phyloP scores from a whole-genome alignment of 2,329 filamentous ascomycete genomes.

The Phaeosphaeriaceae sp. region DNA sequence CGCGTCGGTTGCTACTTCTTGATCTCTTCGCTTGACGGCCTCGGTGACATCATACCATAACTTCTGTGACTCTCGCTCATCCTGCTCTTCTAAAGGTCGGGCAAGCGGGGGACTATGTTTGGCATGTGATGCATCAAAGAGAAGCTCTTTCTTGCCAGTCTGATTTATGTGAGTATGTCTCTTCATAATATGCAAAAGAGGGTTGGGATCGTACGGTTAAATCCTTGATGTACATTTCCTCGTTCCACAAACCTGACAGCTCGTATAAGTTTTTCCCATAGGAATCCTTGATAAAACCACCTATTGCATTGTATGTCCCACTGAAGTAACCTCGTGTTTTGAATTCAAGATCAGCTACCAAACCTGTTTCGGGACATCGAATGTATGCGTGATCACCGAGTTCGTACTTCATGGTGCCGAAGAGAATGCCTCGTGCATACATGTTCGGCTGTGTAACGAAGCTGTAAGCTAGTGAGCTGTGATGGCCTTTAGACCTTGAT shows the following conservation, averaged over 20 bases:
- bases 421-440: conserved; percentile 95
- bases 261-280: conserved; percentile 90
- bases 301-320: conserved; percentile 95
- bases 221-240: conserved; percentile 92
- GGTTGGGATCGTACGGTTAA: conserved; percentile 63
- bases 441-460: conserved; percentile 97
- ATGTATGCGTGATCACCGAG: conserved; percentile 95
- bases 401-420: conserved; percentile 99
- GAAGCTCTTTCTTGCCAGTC: conserved; percentile 86
- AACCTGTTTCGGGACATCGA: conserved; percentile 83
- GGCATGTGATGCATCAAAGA: conserved; percentile 84
- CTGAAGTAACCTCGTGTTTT: conserved; percentile 98
- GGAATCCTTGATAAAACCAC: conserved; percentile 85
- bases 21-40: conserved; percentile 84
- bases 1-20: conserved; percentile 88
- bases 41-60: conserved; percentile 83
- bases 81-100: conserved; percentile 83
- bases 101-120: conserved; percentile 76
- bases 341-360: conserved; percentile 93
- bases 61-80: conserved; percentile 85
- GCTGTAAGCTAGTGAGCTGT: conserved; percentile 54
- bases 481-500: background rate
- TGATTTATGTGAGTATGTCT: conserved; percentile 46
- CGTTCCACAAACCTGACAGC: conserved; percentile 87
- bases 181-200: too few relatives aligned